phyloP scores from a whole-genome alignment of 331 rosid genomes.

The Rhamnella rubrinervis region DNA sequence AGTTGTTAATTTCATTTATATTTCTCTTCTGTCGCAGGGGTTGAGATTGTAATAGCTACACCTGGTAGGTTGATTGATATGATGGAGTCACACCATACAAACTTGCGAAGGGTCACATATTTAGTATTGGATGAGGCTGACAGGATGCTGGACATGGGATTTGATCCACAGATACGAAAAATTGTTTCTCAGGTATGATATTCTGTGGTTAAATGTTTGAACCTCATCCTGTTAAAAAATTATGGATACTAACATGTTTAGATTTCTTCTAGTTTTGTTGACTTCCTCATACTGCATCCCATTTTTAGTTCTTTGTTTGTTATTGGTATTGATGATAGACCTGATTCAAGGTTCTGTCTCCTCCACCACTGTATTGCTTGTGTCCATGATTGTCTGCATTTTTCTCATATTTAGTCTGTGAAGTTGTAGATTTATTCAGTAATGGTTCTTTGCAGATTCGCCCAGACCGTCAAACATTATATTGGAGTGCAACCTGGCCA shows the following conservation, averaged over 20 bases:
- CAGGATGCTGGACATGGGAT: slow-evolving; percentile 69
- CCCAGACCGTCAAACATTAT: slow-evolving; percentile 95
- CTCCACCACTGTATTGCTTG: background rate
- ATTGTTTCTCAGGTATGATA: slow-evolving; percentile 57
- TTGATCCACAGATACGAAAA: slow-evolving; percentile 65
- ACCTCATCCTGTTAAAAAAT: background rate
- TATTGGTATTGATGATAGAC: no score
- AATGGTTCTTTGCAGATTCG: slow-evolving; percentile 59
- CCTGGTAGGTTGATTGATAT: slow-evolving; percentile 94
- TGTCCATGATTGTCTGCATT: background rate
- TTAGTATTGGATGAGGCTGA: slow-evolving; percentile 57
- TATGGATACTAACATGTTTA: no score
- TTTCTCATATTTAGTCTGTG: background rate
- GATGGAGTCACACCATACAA: slow-evolving; percentile 82
- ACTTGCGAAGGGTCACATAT: slow-evolving; percentile 62
- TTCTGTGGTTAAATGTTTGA: background rate
- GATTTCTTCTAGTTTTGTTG: no score
- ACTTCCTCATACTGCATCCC: no score
- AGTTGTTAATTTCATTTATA: slow-evolving; percentile 18
- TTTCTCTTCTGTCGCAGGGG: slow-evolving; percentile 46
- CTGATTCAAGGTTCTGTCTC: no score
- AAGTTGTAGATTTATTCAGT: background rate
- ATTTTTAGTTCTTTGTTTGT: no score
- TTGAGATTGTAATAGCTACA: slow-evolving; percentile 86
- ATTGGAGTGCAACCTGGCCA: slow-evolving; percentile 99